Evolutionary conservation across 2,329 filamentous ascomycete species (phyloP).

Genomic region (Pestalotiopsis sp.): DNA sequence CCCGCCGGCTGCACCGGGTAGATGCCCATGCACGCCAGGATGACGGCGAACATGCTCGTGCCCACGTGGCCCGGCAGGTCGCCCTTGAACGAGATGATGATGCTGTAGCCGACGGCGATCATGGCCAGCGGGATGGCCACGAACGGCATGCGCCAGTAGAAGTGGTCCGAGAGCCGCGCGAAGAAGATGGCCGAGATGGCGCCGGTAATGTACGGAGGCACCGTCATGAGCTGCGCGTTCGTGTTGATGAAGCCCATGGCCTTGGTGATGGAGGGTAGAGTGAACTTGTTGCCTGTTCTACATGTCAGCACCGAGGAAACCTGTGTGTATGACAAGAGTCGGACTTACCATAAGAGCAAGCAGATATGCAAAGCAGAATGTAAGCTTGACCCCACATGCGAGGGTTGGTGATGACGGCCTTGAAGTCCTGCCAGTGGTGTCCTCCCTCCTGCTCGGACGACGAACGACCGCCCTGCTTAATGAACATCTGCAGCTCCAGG

Average conservation of each 20-base stretch:
- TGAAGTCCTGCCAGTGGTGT: conserved; percentile 13
- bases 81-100: conserved; percentile 62
- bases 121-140: conserved; percentile 64
- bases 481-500: conserved; percentile 33
- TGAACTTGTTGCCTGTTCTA: conserved; percentile 28
- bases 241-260: conserved; percentile 36
- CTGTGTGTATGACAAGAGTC: background rate
- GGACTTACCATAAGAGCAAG: conserved; percentile 24
- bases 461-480: conserved; percentile 19
- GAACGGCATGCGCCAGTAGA: conserved; percentile 64
- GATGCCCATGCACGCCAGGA: conserved; percentile 70
- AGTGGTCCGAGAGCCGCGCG: conserved; percentile 69
- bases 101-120: conserved; percentile 62
- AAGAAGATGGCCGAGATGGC: conserved; percentile 64
- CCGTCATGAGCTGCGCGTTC: conserved; percentile 53
- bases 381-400: conserved; percentile 19
- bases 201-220: conserved; percentile 62
- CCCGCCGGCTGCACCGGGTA: conserved; percentile 67
- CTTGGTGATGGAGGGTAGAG: conserved; percentile 36
- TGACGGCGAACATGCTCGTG: conserved; percentile 68
- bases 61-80: conserved; percentile 42
- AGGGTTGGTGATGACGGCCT: conserved; percentile 17
- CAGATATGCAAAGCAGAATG: conserved; percentile 29
- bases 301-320: background rate
- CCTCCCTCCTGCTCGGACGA: conserved; percentile 10